phyloP scores from a whole-genome alignment of 441 rosid species.

The Pelargonium myrrhifolium region DNA sequence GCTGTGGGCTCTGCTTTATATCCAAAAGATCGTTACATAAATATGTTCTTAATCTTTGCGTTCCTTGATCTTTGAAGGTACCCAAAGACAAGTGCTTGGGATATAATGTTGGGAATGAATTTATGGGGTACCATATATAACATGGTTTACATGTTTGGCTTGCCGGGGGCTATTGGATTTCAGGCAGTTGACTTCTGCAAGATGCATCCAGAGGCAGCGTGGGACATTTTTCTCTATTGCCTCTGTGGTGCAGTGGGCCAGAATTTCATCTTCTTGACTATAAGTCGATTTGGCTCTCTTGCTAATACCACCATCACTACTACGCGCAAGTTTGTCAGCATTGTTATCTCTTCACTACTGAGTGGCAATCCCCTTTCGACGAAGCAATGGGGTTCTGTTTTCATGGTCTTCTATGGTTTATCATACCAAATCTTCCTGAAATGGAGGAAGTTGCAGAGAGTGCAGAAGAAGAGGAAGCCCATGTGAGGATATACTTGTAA shows the following conservation, averaged over 20 bases:
- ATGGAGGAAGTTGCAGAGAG: slow-evolving; percentile 66
- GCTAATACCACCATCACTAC: slow-evolving; percentile 97
- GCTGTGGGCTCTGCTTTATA: not conserved
- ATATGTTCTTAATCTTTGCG: not conserved
- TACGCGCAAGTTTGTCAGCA: slow-evolving; percentile 87
- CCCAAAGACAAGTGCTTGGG: slow-evolving; percentile 86
- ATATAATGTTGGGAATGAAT: slow-evolving; percentile 94
- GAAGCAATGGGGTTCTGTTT: slow-evolving; percentile 89
- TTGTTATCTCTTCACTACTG: slow-evolving; percentile 73
- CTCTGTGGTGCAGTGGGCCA: slow-evolving; percentile 94
- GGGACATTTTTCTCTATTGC: slow-evolving; percentile 78
- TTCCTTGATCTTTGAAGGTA: slow-evolving; percentile 36
- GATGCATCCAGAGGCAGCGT: slow-evolving; percentile 81
- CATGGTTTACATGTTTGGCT: slow-evolving; percentile 79
- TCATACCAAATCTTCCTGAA: slow-evolving; percentile 89
- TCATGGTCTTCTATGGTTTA: slow-evolving; percentile 87
- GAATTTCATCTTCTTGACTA: slow-evolving; percentile 89
- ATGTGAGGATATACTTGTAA: slow-evolving; percentile 17
- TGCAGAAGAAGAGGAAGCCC: slow-evolving; percentile 71
- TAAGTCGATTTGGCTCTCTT: slow-evolving; percentile 82
- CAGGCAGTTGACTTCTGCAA: slow-evolving; percentile 68
- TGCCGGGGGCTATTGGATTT: slow-evolving; percentile 62
- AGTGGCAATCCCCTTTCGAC: slow-evolving; percentile 82
- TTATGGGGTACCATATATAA: slow-evolving; percentile 91
- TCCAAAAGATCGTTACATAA: not conserved